These are phyloP conservation scores for Zygosaccharomyces gambellarensis DNA, from an alignment of 805 yeast species.

Conservation along the genomic window DNA sequence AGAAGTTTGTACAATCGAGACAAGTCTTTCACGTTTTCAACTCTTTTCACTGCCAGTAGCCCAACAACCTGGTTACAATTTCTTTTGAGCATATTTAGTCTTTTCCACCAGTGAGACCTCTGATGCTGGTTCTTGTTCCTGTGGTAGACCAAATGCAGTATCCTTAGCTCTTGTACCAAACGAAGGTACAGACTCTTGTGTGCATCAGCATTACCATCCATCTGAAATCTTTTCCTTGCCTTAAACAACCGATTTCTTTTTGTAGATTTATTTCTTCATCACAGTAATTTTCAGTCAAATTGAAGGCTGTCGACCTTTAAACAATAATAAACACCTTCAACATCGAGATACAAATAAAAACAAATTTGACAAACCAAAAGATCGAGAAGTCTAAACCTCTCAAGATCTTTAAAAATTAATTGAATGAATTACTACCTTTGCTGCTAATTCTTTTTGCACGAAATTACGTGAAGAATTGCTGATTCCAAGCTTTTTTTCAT, in stretches of 20 bases:
- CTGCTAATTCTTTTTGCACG: not conserved
- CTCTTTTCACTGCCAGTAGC: slow-evolving; percentile 33
- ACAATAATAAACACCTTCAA: not conserved
- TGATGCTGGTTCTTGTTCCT: slow-evolving; percentile 75
- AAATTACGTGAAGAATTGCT: not conserved
- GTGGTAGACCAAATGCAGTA: slow-evolving; percentile 61
- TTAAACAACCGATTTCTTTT: not conserved
- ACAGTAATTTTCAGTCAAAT: not conserved
- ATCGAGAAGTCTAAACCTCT: not conserved
- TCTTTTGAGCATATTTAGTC: slow-evolving; percentile 59
- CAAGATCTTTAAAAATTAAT: not conserved
- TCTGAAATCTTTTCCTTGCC: slow-evolving; percentile 9
- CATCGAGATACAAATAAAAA: not conserved
- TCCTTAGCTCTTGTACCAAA: slow-evolving; percentile 47
- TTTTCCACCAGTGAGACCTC: slow-evolving; percentile 71
- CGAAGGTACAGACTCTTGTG: slow-evolving; percentile 2
- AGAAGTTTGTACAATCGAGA: slow-evolving; percentile 13
- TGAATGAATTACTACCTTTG: not conserved
- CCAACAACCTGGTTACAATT: slow-evolving; percentile 22
- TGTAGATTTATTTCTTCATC: not conserved
- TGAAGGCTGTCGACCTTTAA: not conserved
- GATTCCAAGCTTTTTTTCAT: not conserved
- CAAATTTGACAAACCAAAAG: not conserved
- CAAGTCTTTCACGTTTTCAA: slow-evolving; percentile 11
- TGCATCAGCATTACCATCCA: not conserved